Evolutionary conservation across 1,284 basidiomycete species (phyloP), one percentile per base, ranked within the genome.

Genomic region (Sanghuangporus sanghuang): DNA sequence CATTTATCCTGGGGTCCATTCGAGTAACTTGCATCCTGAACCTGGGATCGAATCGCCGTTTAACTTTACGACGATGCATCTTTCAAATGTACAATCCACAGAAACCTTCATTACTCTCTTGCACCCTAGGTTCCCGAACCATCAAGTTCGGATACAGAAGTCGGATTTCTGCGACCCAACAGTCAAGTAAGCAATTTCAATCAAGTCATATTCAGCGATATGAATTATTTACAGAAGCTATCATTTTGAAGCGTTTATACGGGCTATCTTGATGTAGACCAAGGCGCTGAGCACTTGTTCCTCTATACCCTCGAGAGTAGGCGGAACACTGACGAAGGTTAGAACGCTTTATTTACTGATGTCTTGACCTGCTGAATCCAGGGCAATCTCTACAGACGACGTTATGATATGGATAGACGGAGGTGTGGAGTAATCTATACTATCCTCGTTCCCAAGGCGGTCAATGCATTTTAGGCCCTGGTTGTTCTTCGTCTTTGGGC

Each of bases 221-320:
- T 38, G 14, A 12, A 36, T 36, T 38, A 11, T 23, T 40, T 39
- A 32, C 35, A 23, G 58, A 52, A 8, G 57, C 48, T 58, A 48
- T 49, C 53, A 40, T 16, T 52, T 35, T 44, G 12, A 53, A 82
- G 80, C 63, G 81, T 79, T 14, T 87, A 85, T 66, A 85, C 86
- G 1, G 85, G 85, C 1, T 87, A 87, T 69, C 72, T 87, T 21
- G 85, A 86, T 65, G 77, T 87, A 5, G 88, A 85, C 49, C 74
- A 74, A 57, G 79, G 82, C 38, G 84, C 85, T 39, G 81, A 86
- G 65, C 85, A 86, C 66, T 79, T 86, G 71, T 94, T 92, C 78
- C 94, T 94, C 77, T 92, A 90, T 74, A 93, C 93, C 77, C 93
- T 94, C 73, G 90, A 92, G 73, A 90, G 87, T 59, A 77, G 90